Evolutionary conservation across 495 filamentous ascomycete genomes (phyloP), one percentile per base, ranked within the genome.

Genomic region (Rostrohypoxylon terebratum): DNA sequence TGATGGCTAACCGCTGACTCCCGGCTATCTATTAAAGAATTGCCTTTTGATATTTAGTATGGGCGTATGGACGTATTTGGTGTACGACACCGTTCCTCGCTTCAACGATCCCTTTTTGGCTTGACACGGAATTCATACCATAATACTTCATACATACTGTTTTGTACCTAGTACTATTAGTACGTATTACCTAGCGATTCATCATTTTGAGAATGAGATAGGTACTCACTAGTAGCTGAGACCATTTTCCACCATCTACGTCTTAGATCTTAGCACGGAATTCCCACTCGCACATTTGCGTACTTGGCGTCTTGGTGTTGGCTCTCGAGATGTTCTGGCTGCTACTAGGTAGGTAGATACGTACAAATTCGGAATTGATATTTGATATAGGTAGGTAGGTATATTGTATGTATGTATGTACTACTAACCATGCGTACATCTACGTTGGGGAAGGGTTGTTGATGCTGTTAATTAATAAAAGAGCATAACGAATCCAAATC

Each of bases 31-130:
- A 42, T 25, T 36, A 16, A 8, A 58, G 16, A 34, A 38, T 38
- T 38, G 11, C 34, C 11, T 38, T 10, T n/a, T n/a, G n/a, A n/a
- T n/a, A n/a, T n/a, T n/a, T n/a, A n/a, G n/a, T n/a, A n/a, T n/a
- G n/a, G n/a, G n/a, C 4, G 9, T 38, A 38, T 38, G 50, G 28
- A 33, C 28, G 18, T 50, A 59, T 11, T 25, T 59, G 14, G 38
- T 68, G 65, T 68, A 50, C 59, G 55, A 58, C 47, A 59, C 20
- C 20, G 20, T 48, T 54, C 16, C 64, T 72, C 71, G 71, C 71
- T 69, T 73, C 50, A 73, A 73, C 45, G 25, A 61, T 66, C 71
- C 66, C 34, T 38, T 66, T 73, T 31, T 73, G 66, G 71, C 31
- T 42, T 65, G 65, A 55, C 60, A 71, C 60, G 55, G 55, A 65